Conservation (phyloP, 257 asterid species). For the Penstemon eatonii region DNA sequence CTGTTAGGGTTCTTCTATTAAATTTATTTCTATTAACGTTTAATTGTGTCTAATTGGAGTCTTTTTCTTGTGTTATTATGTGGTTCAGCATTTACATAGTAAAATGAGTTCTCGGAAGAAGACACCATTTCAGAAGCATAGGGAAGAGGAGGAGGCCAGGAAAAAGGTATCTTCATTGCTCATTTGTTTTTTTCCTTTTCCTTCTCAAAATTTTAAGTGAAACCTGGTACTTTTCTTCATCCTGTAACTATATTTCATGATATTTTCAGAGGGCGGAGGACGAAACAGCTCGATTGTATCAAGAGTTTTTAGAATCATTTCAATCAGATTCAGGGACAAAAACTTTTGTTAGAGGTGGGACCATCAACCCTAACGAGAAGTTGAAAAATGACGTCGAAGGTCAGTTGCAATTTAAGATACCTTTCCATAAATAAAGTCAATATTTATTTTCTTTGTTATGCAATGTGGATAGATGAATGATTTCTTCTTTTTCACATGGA, state of each 20-base stretch:
- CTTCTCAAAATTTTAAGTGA: neutral
- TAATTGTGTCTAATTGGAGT: neutral
- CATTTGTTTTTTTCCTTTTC: slow-evolving; percentile 1
- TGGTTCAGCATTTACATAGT: slow-evolving; percentile 30
- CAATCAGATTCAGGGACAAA: slow-evolving; percentile 85
- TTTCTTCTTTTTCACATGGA: slow-evolving; percentile 63
- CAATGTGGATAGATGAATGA: slow-evolving; percentile 58
- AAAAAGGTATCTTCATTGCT: slow-evolving; percentile 53
- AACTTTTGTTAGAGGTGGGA: slow-evolving; percentile 86
- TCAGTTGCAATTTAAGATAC: slow-evolving; percentile 38
- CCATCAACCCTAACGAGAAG: slow-evolving; percentile 76
- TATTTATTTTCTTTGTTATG: slow-evolving; percentile 31
- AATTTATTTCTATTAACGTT: neutral
- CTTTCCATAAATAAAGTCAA: slow-evolving; percentile 6
- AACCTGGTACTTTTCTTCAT: neutral
- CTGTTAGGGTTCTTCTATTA: slow-evolving; percentile 11
- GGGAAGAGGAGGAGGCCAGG: slow-evolving; percentile 95
- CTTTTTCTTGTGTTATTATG: slow-evolving; percentile 12
- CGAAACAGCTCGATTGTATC: slow-evolving; percentile 82
- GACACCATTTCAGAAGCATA: slow-evolving; percentile 94
- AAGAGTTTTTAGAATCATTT: slow-evolving; percentile 83
- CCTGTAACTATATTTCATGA: neutral
- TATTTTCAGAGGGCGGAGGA: slow-evolving; percentile 75
- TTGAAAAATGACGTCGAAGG: slow-evolving; percentile 67
- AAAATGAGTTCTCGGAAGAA: slow-evolving; percentile 83